Conservation (phyloP, 306 rosid genomes). For the Rosa chinensis region DNA sequence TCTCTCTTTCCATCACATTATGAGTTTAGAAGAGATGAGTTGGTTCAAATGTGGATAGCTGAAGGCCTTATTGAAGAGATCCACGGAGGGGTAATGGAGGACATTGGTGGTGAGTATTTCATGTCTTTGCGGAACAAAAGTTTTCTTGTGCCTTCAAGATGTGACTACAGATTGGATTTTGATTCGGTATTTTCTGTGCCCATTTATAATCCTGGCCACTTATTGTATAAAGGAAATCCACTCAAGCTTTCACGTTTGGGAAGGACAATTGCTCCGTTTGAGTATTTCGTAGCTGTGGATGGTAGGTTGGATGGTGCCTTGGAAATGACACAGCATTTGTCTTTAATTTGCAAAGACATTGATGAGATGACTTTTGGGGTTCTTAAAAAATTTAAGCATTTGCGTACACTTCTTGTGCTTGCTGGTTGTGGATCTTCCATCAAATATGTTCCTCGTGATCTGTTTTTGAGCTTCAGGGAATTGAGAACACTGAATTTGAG, state of each 20-base stretch:
- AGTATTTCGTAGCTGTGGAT: not conserved
- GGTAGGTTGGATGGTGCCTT: not conserved
- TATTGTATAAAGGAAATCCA: constrained; percentile 5
- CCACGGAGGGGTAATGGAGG: not conserved
- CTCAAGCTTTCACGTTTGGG: not conserved
- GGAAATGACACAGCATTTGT: constrained; percentile 5
- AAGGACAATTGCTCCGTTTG: not conserved
- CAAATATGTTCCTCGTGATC: too few relatives aligned
- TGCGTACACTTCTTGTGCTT: constrained; percentile 11
- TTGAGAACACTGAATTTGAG: too few relatives aligned
- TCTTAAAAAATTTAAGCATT: not conserved
- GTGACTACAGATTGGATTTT: constrained; percentile 5
- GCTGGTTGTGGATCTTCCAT: not conserved
- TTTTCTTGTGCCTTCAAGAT: not conserved
- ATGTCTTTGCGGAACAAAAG: not conserved
- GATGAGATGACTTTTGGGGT: not conserved
- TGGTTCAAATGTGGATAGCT: not conserved
- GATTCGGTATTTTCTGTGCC: not conserved
- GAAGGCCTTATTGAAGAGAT: not conserved
- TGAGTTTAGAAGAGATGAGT: constrained; percentile 9
- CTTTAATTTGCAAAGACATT: not conserved
- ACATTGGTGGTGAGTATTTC: not conserved
- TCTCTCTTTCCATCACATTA: constrained; percentile 15
- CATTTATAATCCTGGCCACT: not conserved
- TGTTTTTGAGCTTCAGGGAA: too few relatives aligned